Evolutionary conservation across 352 stramenopile genomes (phyloP).

Genomic region (Phytopythium aichiense): DNA sequence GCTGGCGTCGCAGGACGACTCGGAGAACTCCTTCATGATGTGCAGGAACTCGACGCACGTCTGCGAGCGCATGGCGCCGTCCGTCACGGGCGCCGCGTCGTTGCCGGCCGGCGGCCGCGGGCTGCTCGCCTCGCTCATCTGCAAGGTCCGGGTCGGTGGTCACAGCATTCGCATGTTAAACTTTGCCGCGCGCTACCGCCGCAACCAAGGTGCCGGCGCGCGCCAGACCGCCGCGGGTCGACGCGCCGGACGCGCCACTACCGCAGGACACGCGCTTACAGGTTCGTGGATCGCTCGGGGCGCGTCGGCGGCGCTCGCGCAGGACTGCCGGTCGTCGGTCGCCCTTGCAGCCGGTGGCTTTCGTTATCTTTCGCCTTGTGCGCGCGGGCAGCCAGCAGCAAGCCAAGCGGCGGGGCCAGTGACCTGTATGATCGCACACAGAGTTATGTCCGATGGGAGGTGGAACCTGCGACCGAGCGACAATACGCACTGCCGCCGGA

Average conservation of each 20-base stretch:
- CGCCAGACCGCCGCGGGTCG: background rate
- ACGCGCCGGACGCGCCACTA: background rate
- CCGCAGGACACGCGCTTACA: background rate
- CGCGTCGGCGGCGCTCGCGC: background rate
- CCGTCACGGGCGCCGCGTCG: slow-evolving; percentile 3
- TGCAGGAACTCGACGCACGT: slow-evolving; percentile 64
- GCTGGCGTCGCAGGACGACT: slow-evolving; percentile 56
- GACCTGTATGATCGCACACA: slow-evolving; percentile 1
- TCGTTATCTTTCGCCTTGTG: slow-evolving; percentile 8
- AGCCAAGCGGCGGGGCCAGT: background rate
- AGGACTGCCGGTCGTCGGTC: background rate
- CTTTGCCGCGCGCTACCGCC: background rate
- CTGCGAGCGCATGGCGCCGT: slow-evolving; percentile 39
- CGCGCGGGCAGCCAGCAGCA: slow-evolving; percentile 4
- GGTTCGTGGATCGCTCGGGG: slow-evolving; percentile 3
- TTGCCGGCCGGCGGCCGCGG: slow-evolving; percentile 8
- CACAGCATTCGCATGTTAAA: background rate
- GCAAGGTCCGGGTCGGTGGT: background rate
- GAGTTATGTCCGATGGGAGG: slow-evolving; percentile 1
- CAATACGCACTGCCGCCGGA: background rate
- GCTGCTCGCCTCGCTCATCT: slow-evolving; percentile 7
- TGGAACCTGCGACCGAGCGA: slow-evolving; percentile 4
- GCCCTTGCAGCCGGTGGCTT: background rate
- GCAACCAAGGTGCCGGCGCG: background rate
- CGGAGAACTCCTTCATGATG: slow-evolving; percentile 75